Evolutionary conservation across 2,329 filamentous ascomycete genomes (phyloP).

Genomic region (Bipolaris bicolor): DNA sequence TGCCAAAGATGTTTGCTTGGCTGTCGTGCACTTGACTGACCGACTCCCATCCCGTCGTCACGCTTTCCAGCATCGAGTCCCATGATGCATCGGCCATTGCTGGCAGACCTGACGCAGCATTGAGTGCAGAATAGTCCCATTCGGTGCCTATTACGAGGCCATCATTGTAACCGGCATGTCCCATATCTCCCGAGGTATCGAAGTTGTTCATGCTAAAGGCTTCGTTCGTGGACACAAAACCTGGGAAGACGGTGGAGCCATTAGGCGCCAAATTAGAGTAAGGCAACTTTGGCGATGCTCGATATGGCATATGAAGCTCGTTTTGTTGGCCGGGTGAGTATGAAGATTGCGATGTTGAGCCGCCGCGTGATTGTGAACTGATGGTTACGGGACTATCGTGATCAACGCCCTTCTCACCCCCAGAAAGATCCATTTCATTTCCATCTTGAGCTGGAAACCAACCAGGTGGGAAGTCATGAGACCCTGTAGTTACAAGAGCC

Average conservation of each 20-base stretch:
- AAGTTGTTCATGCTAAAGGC: constrained; percentile 16
- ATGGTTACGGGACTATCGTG: constrained; percentile 44
- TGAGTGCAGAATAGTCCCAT: constrained; percentile 41
- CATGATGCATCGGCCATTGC: constrained; percentile 44
- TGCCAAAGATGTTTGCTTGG: constrained; percentile 5
- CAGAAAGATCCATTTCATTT: constrained; percentile 47
- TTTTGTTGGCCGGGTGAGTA: constrained; percentile 41
- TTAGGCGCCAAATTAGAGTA: constrained; percentile 3
- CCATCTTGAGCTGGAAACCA: constrained; percentile 27
- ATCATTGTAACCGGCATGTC: constrained; percentile 24
- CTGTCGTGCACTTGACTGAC: constrained; percentile 21
- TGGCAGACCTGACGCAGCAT: constrained; percentile 36
- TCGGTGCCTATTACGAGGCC: constrained; percentile 36
- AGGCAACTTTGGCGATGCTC: constrained; percentile 33
- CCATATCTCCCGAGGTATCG: constrained; percentile 8
- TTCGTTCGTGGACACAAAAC: constrained; percentile 9
- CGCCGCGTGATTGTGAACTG: constrained; percentile 39
- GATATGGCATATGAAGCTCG: constrained; percentile 38
- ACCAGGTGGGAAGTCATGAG: constrained; percentile 12
- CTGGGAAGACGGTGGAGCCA: constrained; percentile 8
- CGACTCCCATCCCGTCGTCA: constrained; percentile 44
- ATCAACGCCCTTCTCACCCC: constrained; percentile 34
- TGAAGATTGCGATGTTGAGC: constrained; percentile 45
- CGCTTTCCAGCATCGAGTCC: constrained; percentile 47
- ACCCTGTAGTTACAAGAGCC: constrained; percentile 2